Base-by-base conservation (phyloP, 176 grass and related monocot species). In the Urochloa ruziziensis region DNA sequence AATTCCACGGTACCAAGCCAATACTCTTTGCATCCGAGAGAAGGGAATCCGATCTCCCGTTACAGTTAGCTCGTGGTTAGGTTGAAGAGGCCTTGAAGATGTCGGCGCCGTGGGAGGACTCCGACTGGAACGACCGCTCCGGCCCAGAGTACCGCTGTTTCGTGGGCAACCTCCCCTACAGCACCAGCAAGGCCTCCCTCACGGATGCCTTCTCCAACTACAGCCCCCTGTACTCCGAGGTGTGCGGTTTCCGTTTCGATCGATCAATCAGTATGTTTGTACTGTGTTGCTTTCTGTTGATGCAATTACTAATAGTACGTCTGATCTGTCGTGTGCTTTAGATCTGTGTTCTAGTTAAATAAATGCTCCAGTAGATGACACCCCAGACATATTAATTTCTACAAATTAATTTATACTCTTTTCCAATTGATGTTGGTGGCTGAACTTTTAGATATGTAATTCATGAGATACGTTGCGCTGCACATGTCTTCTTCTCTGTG, bases 21-120 rank as follows among this genome's bases (percentile, higher is more conserved):
- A 1, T 67, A 5, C n/a, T 40, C 17, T n/a, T n/a, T n/a, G 62
- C 18, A 42, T 68, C 34, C 36, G 17, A n/a, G 19, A 14, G 6
- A 40, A 62, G 23, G 4, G 23, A 34, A 39, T 18, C 18, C n/a
- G n/a, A n/a, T n/a, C 65, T 16, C 37, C 36, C 15, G 9, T 37
- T 70, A 12, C n/a, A 44, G 39, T n/a, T 32, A n/a, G n/a, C 37
- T 3, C 33, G 32, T 16, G 13, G 43, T 23, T 63, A 63, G 42
- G 81, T 63, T 83, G 19, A 1, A 56, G 47, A 10, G 4, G 10
- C 16, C 3, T 46, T 0, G 43, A 40, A 2, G 62, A 86, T 81
- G 69, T 30, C 59, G 85, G 69, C 61, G 60, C 85, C 85, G 10
- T 86, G 85, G 77, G 53, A 33, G 76, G 77, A 86, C 37, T 64